A percentile compares a stretch with the other conserved stretches of the same genome.
Evolutionary conservation across 768 basidiomycete species (phyloP).

Genomic region (Termitomyces heimii): DNA sequence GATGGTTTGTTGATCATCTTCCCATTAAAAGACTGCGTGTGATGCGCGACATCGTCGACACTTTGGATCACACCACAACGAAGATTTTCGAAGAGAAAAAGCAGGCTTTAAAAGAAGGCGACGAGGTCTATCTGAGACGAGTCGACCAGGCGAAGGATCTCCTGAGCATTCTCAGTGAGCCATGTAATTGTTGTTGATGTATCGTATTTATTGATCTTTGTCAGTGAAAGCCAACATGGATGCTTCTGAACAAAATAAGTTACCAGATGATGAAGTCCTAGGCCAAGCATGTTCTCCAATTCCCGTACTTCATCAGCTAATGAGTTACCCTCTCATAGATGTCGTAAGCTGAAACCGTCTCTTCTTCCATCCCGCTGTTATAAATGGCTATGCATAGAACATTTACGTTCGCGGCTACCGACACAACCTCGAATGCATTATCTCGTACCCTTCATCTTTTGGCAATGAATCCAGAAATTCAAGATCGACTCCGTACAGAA

Average conservation of each 20-base stretch:
- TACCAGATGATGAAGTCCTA: slow-evolving; percentile 21
- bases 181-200: neutral
- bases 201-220: neutral
- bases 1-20: slow-evolving; percentile 10
- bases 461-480: slow-evolving; percentile 11
- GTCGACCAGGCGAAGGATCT: slow-evolving; percentile 11
- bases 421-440: slow-evolving; percentile 27
- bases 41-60: slow-evolving; percentile 12
- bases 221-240: slow-evolving; percentile 11
- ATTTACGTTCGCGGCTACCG: slow-evolving; percentile 25
- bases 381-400: slow-evolving; percentile 8
- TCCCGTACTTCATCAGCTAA: neutral
- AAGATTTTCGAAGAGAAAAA: slow-evolving; percentile 13
- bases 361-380: too few species aligned
- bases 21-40: slow-evolving; percentile 4
- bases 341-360: slow-evolving; percentile 6
- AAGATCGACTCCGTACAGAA: slow-evolving; percentile 30
- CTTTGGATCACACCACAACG: slow-evolving; percentile 6
- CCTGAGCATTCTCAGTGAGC: slow-evolving; percentile 14
- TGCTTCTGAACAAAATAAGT: slow-evolving; percentile 6
- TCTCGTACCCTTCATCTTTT: slow-evolving; percentile 22
- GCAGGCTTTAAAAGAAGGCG: slow-evolving; percentile 10
- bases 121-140: slow-evolving; percentile 5
- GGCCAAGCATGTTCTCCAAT: slow-evolving; percentile 14
- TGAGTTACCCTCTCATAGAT: slow-evolving; percentile 3